Evolutionary conservation across 768 basidiomycete species (phyloP), one percentile per base, ranked within the genome.

Genomic region (Russula earlei): DNA sequence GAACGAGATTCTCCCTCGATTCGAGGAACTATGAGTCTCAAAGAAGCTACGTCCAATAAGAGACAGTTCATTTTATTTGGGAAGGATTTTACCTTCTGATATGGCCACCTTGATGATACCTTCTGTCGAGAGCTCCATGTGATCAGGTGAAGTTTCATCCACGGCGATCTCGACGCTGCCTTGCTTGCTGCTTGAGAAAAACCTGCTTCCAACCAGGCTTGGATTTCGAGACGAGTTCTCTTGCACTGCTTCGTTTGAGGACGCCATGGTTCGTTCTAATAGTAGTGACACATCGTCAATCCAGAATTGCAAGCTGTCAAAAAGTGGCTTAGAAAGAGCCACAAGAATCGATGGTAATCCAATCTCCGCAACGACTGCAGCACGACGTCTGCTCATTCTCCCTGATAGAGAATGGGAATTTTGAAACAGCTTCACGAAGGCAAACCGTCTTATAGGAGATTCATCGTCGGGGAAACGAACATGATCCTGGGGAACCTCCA

Each of bases 281-380:
- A 85, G 76, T 63, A 87, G 90, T n/a, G 83, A 72, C 25, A 84
- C 67, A 65, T 97, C 93, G 65, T 99, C 96, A 7, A 83, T 84
- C 76, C 87, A 90, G 64, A 84, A 85, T 67, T 97, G 92, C 17
- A 98, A 67, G 12, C 80, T 79, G 65, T 97, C 91, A 8, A 93
- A 68, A 2, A 73, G 58, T 5, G 70, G 64, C 67, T 97, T 95
- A 10, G 79, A 74, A 46, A 91, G 62, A 37, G 79, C 71, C 11
- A 77, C 67, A 62, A 79, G 71, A n/a, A 87, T 68, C 4, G 83
- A 82, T 14, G 91, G 90, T 14, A 94, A 67, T 40, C 72, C 65
- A 10, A 73, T 56, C 5, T 64, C 61, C 14, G 62, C 33, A 6
- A 63, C 63, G 37, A 68, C 49, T 48, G 63, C 64, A 31, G 55